phyloP scores from a whole-genome alignment of 2,329 filamentous ascomycete species.

The Curvularia sp. region DNA sequence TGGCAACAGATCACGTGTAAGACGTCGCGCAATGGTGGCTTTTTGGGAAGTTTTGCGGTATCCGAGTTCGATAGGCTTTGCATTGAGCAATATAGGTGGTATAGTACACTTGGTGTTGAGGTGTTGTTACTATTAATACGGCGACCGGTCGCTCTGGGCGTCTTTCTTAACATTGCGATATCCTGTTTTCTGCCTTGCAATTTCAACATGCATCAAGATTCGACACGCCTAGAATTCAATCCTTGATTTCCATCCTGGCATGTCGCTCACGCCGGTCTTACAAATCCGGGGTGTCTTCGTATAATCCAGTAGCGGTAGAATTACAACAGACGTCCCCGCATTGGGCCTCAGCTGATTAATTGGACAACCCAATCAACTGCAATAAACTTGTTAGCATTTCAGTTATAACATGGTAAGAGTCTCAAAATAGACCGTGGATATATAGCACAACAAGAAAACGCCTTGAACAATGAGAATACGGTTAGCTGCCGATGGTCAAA shows the following conservation, averaged over 20 bases:
- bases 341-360: not conserved
- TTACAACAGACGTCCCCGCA: not conserved
- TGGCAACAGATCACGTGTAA: not conserved
- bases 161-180: not conserved
- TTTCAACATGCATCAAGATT: not conserved
- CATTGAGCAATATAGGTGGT: not conserved
- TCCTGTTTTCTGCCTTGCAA: not conserved
- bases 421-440: not conserved
- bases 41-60: not conserved
- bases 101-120: not conserved
- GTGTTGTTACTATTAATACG: not conserved
- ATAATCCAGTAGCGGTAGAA: not conserved
- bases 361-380: not conserved
- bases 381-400: not conserved
- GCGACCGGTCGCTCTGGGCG: not conserved
- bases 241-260: not conserved
- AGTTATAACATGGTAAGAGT: not conserved
- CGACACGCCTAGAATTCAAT: not conserved
- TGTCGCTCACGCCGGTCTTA: not conserved
- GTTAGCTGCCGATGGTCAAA: not conserved
- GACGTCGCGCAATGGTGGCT: not conserved
- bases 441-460: not conserved
- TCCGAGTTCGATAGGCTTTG: not conserved
- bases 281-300: not conserved
- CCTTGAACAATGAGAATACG: not conserved